Percentiles rank a stretch among this genome's conserved stretches.
phyloP scores from a whole-genome alignment of 2,329 filamentous ascomycete genomes.

The Aspergillus sp. region DNA sequence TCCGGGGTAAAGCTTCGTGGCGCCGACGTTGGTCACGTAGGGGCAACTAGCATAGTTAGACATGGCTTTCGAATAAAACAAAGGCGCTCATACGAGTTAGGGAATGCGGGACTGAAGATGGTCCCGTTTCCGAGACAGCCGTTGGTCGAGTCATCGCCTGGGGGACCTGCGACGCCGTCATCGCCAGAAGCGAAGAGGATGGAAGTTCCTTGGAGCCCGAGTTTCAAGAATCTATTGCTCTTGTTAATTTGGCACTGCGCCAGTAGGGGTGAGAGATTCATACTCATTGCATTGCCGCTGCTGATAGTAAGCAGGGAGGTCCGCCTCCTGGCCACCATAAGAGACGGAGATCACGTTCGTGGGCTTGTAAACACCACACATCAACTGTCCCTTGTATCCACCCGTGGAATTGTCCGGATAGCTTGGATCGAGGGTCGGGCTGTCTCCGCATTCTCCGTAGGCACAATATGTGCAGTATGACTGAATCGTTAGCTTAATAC shows the following conservation, averaged over 20 bases:
- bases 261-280: too few relatives aligned
- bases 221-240: slow-evolving; percentile 2
- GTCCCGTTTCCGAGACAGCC: slow-evolving; percentile 11
- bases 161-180: slow-evolving; percentile 6
- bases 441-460: slow-evolving; percentile 9
- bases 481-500: not conserved
- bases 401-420: slow-evolving; percentile 1
- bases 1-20: slow-evolving; percentile 7
- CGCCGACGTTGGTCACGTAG: slow-evolving; percentile 10
- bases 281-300: slow-evolving; percentile 9
- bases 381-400: slow-evolving; percentile 5
- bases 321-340: slow-evolving; percentile 6
- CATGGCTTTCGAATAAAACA: too few relatives aligned
- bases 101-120: slow-evolving; percentile 9
- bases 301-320: slow-evolving; percentile 7
- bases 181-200: slow-evolving; percentile 11
- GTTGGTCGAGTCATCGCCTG: not conserved
- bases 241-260: not conserved
- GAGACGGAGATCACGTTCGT: slow-evolving; percentile 12
- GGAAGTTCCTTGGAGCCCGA: slow-evolving; percentile 9
- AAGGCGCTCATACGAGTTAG: not conserved
- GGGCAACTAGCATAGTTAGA: not conserved
- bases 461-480: slow-evolving; percentile 11
- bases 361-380: slow-evolving; percentile 11
- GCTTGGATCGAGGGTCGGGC: slow-evolving; percentile 2